Percentiles rank a stretch among this genome's conserved stretches.
These are phyloP conservation scores for Plenodomus biglobosus DNA, from an alignment of 2,329 filamentous ascomycete genomes.

Conservation along the genomic window DNA sequence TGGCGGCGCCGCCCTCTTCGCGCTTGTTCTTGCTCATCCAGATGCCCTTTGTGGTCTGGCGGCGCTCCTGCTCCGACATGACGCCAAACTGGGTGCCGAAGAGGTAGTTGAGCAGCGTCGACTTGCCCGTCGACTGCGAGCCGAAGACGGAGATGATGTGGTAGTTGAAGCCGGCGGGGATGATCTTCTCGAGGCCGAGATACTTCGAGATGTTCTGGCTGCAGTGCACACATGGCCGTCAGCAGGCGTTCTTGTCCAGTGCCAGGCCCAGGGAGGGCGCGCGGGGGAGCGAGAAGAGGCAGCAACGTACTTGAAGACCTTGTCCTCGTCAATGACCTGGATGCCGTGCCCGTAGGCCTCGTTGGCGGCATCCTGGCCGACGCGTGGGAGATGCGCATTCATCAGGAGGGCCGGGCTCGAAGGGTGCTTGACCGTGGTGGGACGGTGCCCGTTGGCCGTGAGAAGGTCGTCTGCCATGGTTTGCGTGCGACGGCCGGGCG, in stretches of 20 bases:
- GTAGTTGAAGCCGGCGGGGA: conserved; percentile 95
- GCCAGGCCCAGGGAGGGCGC: conserved; percentile 59
- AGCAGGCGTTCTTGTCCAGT: conserved; percentile 14
- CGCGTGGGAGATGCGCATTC: conserved; percentile 80
- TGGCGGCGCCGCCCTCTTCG: conserved; percentile 54
- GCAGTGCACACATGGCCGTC: conserved; percentile 20
- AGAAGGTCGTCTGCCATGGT: conserved; percentile 36
- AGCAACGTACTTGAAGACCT: conserved; percentile 83
- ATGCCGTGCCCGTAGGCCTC: conserved; percentile 87
- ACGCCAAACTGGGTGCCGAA: conserved; percentile 97
- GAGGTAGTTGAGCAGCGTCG: conserved; percentile 90
- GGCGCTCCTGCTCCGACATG: conserved; percentile 91
- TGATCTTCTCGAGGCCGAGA: conserved; percentile 75
- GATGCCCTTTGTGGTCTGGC: conserved; percentile 98
- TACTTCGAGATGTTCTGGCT: conserved; percentile 81
- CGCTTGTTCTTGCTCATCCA: conserved; percentile 98
- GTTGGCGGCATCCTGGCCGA: conserved; percentile 63
- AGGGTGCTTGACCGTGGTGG: conserved; percentile 43
- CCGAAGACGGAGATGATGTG: conserved; percentile 99
- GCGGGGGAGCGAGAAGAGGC: neutral
- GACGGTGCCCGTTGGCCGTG: conserved; percentile 42
- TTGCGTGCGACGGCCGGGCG: conserved; percentile 20
- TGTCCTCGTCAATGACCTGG: conserved; percentile 94
- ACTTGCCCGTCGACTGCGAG: conserved; percentile 97
- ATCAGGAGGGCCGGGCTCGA: conserved; percentile 55